A percentile compares a stretch with the other conserved stretches of the same genome.
phyloP scores from a whole-genome alignment of 106 monocot genomes.

The Hemerocallis citrina region DNA sequence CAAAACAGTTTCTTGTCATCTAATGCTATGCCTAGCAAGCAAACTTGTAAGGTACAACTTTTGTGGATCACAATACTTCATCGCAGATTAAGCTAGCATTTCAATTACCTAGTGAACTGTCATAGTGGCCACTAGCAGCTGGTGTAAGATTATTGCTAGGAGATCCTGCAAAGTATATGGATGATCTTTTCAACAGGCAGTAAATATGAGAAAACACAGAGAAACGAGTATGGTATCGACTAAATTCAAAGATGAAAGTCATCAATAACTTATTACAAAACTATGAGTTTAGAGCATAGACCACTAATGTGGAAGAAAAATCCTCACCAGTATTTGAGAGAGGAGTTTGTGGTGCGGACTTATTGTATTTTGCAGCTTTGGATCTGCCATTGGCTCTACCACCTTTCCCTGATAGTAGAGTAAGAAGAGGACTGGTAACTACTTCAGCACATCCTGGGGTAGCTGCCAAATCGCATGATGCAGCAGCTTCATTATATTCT shows the following conservation, averaged over 20 bases:
- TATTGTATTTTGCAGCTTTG: conserved; percentile 35
- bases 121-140: conserved; percentile 63
- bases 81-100: neutral
- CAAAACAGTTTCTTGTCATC: neutral
- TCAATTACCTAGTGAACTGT: conserved; percentile 79
- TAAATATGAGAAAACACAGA: neutral
- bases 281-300: neutral
- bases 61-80: neutral
- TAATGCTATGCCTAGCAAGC: too few relatives aligned
- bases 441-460: conserved; percentile 49
- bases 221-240: neutral
- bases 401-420: conserved; percentile 60
- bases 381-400: conserved; percentile 26
- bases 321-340: conserved; percentile 52
- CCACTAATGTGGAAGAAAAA: neutral
- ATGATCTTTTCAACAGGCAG: neutral
- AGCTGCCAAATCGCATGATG: conserved; percentile 54
- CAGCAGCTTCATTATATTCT: conserved; percentile 50
- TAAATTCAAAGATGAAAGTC: too few relatives aligned
- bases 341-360: conserved; percentile 55
- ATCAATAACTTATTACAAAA: neutral
- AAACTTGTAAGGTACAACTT: too few relatives aligned
- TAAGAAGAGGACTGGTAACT: conserved; percentile 44
- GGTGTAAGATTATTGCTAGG: conserved; percentile 51
- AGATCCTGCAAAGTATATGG: conserved; percentile 47